Evolutionary conservation across 108 stramenopile species (phyloP), one percentile per base, ranked within the genome.

Genomic region (Cyclotella kingstonii): DNA sequence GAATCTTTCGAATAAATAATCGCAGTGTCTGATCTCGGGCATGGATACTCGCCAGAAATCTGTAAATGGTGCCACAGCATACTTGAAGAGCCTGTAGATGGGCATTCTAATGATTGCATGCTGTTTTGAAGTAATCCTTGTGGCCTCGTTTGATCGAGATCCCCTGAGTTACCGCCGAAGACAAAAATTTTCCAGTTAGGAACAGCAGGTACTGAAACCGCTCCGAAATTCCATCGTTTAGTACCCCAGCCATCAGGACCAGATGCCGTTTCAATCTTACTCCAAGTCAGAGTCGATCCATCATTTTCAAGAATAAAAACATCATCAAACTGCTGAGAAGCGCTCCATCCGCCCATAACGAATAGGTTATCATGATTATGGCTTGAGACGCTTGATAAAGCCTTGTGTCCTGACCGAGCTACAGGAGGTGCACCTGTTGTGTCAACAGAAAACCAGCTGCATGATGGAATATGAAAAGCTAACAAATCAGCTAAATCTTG

Each of bases 161-260:
- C 68, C 5, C 89, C 91, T 4, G 68, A 77, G 74, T 85, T 82
- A 34, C 91, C 91, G 8, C 91, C 91, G 54, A 90, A 93, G n/a
- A 88, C 62, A 50, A 93, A 90, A 0, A 93, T 71, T 38, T 89
- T 88, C 83, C 84, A 86, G 56, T 88, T 67, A 0, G 91, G 91
- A 5, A 93, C 86, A 12, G 91, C 87, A 26, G 67, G 66, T 12
- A 90, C 87, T 11, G 80, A 67, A n/a, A 84, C 69, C 2, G 85
- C 85, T 21, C 82, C 53, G 52, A 84, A 84, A 61, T 84, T 82
- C 89, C 89, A 91, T 22, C 89, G 79, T 10, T 66, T 77, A 12
- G 82, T 68, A 15, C 85, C 86, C 83, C 83, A 85, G 2, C 40
- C 30, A 5, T 59, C 70, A 42, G 77, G 65, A 35, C 76, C 68